Evolutionary conservation across 1,284 basidiomycete species (phyloP), one percentile per base, ranked within the genome.

Genomic region (Rhodotorula sp.): DNA sequence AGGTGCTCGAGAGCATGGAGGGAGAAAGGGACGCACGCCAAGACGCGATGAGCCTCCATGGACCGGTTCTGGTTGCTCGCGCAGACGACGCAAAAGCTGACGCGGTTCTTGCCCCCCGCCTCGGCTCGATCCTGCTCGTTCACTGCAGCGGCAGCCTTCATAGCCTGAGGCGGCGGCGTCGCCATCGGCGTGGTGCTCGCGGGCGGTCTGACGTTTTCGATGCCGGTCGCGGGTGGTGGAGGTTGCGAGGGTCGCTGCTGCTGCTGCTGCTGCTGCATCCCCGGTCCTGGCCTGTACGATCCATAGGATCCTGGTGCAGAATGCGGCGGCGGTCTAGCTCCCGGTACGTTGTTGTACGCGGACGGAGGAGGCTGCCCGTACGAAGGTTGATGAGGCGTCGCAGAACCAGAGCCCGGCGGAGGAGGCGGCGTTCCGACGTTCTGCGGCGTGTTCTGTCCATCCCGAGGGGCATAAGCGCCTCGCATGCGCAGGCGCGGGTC

Each of bases 41-140:
- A 83, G 16, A 97, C 92, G 79, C 90, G 87, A 81, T 99, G 97
- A 0, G 93, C 97, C 81, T 98, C 96, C 97, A 99, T 99, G 2
- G 95, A 98, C 49, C 97, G 90, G 81, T 99, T 99, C 92, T 99
- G 81, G 79, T 99, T 99, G 80, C 93, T 97, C 16, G 96, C 96
- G 80, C 96, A 99, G 43, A 99, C 96, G 16, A 99, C 93, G 80
- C 96, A 98, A 83, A 99, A 99, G 62, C 91, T 43, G 90, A 72
- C 57, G 18, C 70, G 16, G 61, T 71, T 70, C 15, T 56, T n/a
- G 26, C 47, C 56, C 5, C 47, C 47, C 18, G 18, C 49, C 16
- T 26, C 26, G 58, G 15, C 34, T 43, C 39, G n/a, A 39, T 65
- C 66, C 3, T 14, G 6, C 29, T 62, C 58, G 47, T 71, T 65